Evolutionary conservation across 2,329 filamentous ascomycete genomes (phyloP).

Genomic region (Trichoderma semiorbis): DNA sequence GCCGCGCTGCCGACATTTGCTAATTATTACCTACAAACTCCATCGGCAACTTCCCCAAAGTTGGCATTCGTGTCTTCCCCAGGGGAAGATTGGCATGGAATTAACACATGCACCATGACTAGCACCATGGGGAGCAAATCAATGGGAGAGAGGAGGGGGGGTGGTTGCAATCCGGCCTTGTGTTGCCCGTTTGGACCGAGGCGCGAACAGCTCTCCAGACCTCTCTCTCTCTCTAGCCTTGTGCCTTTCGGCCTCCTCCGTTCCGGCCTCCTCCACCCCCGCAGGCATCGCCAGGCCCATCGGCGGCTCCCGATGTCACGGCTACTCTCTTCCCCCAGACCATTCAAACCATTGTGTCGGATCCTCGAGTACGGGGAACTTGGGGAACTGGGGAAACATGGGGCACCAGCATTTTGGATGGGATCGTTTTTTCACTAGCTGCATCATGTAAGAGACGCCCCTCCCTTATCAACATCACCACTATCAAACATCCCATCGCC

Average conservation of each 20-base stretch:
- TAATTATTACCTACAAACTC: conserved; percentile 16
- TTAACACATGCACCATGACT: background rate
- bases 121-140: background rate
- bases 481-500: background rate
- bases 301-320: conserved; percentile 13
- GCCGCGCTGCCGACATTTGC: background rate
- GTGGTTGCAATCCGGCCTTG: background rate
- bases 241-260: conserved; percentile 13
- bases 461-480: background rate
- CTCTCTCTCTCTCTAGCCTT: background rate
- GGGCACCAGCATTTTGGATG: background rate
- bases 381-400: conserved; percentile 15
- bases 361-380: background rate
- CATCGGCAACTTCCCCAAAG: background rate
- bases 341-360: conserved; percentile 8
- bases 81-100: background rate
- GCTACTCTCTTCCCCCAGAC: background rate
- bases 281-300: conserved; percentile 14
- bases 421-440: background rate
- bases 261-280: conserved; percentile 14
- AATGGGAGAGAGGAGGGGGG: background rate
- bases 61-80: background rate
- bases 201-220: background rate
- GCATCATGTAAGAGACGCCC: background rate
- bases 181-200: background rate